phyloP scores from a whole-genome alignment of 768 basidiomycete genomes.

The Rhodocollybia butyracea region DNA sequence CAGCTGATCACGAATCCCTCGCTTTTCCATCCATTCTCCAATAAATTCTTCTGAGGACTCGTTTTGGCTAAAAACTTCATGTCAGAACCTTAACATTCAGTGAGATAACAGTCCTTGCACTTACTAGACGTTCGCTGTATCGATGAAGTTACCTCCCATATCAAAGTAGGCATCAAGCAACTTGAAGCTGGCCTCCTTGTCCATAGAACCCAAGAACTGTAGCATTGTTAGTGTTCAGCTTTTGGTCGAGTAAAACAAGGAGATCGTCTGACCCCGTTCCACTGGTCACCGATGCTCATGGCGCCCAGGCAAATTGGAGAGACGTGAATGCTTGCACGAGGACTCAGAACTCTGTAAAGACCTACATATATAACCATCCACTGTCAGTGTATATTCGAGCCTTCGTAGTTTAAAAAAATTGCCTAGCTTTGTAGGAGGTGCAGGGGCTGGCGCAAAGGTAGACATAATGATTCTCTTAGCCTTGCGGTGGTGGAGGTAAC shows the following conservation, averaged over 20 bases:
- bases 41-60: constrained; percentile 15
- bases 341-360: background rate
- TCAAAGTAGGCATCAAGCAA: constrained; percentile 43
- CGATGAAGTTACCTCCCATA: constrained; percentile 47
- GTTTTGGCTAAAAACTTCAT: constrained; percentile 25
- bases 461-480: too few species aligned
- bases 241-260: too few species aligned
- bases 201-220: too few species aligned
- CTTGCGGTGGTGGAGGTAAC: too few species aligned
- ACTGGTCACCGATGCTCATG: background rate
- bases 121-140: constrained; percentile 45
- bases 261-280: background rate
- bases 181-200: constrained; percentile 39
- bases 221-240: too few species aligned
- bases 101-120: constrained; percentile 6
- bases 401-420: too few species aligned
- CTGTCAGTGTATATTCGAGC: too few species aligned
- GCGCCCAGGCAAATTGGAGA: background rate
- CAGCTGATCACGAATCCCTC: constrained; percentile 35
- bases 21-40: constrained; percentile 9
- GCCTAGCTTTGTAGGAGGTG: too few species aligned
- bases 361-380: too few species aligned
- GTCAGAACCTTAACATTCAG: background rate
- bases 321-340: too few species aligned
- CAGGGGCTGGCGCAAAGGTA: too few species aligned